A percentile compares a stretch with the other conserved stretches of the same genome.
These are phyloP conservation scores for Syzygium oleosum DNA, from an alignment of 345 rosid species.

Conservation along the genomic window DNA sequence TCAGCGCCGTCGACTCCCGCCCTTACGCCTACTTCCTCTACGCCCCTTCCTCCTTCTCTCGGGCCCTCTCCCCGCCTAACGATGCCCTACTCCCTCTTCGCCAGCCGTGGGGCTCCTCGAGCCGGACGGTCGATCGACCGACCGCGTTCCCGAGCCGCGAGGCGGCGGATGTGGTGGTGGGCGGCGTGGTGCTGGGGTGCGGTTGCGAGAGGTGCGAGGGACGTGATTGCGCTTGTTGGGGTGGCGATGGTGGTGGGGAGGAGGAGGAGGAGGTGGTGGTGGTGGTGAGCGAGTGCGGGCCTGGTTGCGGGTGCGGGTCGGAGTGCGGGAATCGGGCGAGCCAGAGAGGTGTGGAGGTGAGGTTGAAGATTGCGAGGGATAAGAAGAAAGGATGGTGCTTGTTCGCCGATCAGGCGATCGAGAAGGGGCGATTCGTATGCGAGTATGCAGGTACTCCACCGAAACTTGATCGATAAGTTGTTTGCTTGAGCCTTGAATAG, in stretches of 20 bases:
- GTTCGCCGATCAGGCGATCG: slow-evolving; percentile 56
- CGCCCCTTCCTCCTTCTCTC: slow-evolving; percentile 37
- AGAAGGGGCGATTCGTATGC: slow-evolving; percentile 60
- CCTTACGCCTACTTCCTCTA: slow-evolving; percentile 62
- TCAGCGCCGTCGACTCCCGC: slow-evolving; percentile 24
- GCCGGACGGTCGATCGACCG: not conserved
- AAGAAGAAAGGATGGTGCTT: slow-evolving; percentile 78
- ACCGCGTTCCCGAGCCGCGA: not conserved
- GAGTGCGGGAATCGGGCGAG: slow-evolving; percentile 56
- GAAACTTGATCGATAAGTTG: not conserved
- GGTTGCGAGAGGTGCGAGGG: slow-evolving; percentile 38
- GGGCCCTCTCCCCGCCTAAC: slow-evolving; percentile 22
- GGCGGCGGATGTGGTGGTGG: not conserved
- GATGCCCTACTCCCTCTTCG: slow-evolving; percentile 9
- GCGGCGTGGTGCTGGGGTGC: slow-evolving; percentile 21
- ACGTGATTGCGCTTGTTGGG: slow-evolving; percentile 20
- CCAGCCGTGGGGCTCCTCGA: slow-evolving; percentile 74
- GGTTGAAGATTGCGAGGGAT: slow-evolving; percentile 55
- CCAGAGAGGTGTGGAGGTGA: slow-evolving; percentile 49
- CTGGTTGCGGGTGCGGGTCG: slow-evolving; percentile 49
- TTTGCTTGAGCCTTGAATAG: not conserved
- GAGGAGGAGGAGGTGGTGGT: slow-evolving; percentile 4
- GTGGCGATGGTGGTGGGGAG: slow-evolving; percentile 1
- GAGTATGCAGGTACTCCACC: slow-evolving; percentile 64
- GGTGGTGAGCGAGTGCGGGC: slow-evolving; percentile 57